These are phyloP conservation scores for Actinomucor elegans DNA, from an alignment of 371 early-diverging fungal genomes.

Conservation along the genomic window DNA sequence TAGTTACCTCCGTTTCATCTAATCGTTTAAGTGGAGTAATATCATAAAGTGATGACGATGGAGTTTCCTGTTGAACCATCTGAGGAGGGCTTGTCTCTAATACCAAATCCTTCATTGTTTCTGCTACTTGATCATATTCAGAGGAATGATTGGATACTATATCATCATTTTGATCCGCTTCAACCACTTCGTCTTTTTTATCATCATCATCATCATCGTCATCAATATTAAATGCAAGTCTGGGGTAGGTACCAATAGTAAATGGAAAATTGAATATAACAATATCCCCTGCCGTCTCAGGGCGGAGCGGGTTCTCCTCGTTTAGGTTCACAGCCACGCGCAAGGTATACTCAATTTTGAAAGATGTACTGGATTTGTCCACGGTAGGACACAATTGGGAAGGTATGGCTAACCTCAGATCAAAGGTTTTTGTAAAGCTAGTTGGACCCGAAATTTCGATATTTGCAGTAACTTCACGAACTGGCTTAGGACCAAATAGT, in stretches of 20 bases:
- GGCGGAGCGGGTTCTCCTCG: conserved; percentile 14
- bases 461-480: conserved; percentile 10
- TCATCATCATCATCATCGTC: conserved; percentile 35
- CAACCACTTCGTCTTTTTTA: background rate
- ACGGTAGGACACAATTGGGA: conserved; percentile 21
- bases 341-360: conserved; percentile 39
- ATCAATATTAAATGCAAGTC: conserved; percentile 34
- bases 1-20: background rate
- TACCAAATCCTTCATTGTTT: conserved; percentile 17
- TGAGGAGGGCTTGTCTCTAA: background rate
- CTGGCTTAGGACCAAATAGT: conserved; percentile 10
- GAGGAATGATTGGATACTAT: background rate
- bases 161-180: background rate
- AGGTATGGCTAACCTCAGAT: conserved; percentile 31
- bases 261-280: conserved; percentile 28
- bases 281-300: conserved; percentile 16
- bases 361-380: conserved; percentile 2
- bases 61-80: background rate
- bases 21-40: background rate
- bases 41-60: background rate
- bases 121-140: conserved; percentile 11
- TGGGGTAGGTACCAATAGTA: conserved; percentile 43
- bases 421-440: conserved; percentile 19
- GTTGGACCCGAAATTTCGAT: conserved; percentile 24
- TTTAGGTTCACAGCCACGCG: conserved; percentile 38